These are phyloP conservation scores for Cystobasidium pallidum DNA, from an alignment of 1,284 basidiomycete species.

Conservation along the genomic window DNA sequence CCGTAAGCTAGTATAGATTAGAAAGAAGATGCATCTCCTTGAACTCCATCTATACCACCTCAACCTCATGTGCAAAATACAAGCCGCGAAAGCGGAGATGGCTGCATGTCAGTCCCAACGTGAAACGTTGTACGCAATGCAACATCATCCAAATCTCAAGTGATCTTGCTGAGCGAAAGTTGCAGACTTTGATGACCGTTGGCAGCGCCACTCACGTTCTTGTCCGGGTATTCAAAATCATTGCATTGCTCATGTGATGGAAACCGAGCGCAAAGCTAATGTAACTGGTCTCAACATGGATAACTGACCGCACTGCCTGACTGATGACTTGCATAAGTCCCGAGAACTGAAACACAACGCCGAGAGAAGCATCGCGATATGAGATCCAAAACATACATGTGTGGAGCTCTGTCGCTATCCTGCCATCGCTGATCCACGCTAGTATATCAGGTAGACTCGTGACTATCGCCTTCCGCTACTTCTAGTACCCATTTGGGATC, in stretches of 20 bases:
- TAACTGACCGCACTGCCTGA: background rate
- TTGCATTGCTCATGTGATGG: background rate
- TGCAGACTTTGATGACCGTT: background rate
- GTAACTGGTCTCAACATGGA: background rate
- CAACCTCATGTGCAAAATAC: background rate
- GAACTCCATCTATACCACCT: background rate
- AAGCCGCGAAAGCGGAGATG: too few species aligned
- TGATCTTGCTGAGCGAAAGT: background rate
- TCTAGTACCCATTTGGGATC: conserved; percentile 29
- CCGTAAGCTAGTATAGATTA: background rate
- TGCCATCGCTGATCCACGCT: too few species aligned
- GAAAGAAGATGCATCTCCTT: background rate
- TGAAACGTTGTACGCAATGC: too few species aligned
- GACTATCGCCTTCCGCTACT: conserved; percentile 21
- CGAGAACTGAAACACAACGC: background rate
- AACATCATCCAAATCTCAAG: too few species aligned
- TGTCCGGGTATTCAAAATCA: too few species aligned
- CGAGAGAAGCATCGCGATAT: background rate
- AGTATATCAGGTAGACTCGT: background rate
- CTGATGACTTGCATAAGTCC: background rate
- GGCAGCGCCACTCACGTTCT: too few species aligned
- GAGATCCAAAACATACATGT: background rate
- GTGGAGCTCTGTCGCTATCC: background rate
- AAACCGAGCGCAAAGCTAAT: background rate
- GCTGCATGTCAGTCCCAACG: too few species aligned